Evolutionary conservation across 768 basidiomycete species (phyloP), one percentile per base, ranked within the genome.

Genomic region (Heimioporus sp.): DNA sequence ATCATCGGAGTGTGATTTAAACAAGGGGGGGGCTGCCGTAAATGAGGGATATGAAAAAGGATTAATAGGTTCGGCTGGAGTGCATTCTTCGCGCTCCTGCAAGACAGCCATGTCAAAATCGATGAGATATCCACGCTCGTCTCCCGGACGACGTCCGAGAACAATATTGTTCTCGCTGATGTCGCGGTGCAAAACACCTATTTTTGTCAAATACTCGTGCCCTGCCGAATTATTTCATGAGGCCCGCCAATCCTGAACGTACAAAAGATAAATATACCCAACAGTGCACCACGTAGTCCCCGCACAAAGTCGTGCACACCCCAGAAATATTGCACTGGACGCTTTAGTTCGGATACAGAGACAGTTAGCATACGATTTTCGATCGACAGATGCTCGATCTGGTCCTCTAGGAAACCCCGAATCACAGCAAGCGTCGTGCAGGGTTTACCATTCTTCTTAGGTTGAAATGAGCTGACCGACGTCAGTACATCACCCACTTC

Each of bases 141-240:
- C 55, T 36, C 48, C 49, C 16, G 49, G 52, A 12, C 20, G 40
- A 17, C 24, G 49, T 0, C 58, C 55, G 3, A 72, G 65, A 21
- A 73, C 61, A 4, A 73, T 57, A 38, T 71, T 47, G 24, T 38
- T 38, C 37, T 47, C 36, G 34, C 36, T 47, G n/a, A 47, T 54
- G 41, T 73, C 67, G 8, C 69, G 58, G 36, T 72, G 70, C 4
- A 71, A 46, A 40, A 74, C 60, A 0, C 61, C 63, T 10, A 54
- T 51, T 0, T 15, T 35, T 4, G 49, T 55, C 0, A 64, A 52
- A 45, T 39, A 60, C 30, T 59, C 30, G 12, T 62, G 63, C 0
- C 63, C 46, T 21, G 31, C 10, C 10, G 21, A 15, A 4, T 0
- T 10, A 21, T 46, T 20, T 19, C 11, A 24, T 10, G 6, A 11